phyloP scores from a whole-genome alignment of 1,284 basidiomycete genomes.

The Austroboletus novae-zelandiae region DNA sequence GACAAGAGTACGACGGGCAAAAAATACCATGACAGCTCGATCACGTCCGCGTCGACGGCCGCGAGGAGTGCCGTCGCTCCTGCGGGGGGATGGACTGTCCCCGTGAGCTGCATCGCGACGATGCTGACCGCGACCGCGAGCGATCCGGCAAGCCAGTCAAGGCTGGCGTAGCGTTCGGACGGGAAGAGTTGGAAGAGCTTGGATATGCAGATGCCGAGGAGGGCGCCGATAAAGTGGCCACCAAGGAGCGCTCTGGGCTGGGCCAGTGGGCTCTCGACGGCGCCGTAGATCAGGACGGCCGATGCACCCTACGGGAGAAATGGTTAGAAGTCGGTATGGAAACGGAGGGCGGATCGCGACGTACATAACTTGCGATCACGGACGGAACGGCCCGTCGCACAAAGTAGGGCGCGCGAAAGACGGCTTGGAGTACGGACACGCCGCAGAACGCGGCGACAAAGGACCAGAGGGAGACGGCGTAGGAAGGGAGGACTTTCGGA shows the following conservation, averaged over 20 bases:
- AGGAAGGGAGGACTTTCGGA: constrained; percentile 5
- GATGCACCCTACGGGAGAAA: constrained; percentile 47
- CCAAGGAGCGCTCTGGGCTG: constrained; percentile 60
- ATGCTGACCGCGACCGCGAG: constrained; percentile 50
- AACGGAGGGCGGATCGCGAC: not conserved
- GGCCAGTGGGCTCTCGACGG: constrained; percentile 56
- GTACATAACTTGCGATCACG: constrained; percentile 24
- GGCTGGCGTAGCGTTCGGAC: constrained; percentile 43
- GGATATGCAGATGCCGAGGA: constrained; percentile 49
- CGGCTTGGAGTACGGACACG: constrained; percentile 53
- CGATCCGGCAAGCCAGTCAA: constrained; percentile 56
- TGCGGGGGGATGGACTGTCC: constrained; percentile 61
- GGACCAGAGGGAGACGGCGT: constrained; percentile 29
- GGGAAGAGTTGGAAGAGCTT: constrained; percentile 49
- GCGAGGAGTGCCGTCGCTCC: constrained; percentile 50
- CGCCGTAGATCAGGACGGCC: constrained; percentile 58
- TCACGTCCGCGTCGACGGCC: constrained; percentile 44
- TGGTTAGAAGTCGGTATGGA: not conserved
- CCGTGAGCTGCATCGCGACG: constrained; percentile 48
- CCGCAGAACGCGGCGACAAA: constrained; percentile 56
- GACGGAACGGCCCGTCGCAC: constrained; percentile 45
- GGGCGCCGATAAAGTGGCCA: constrained; percentile 21
- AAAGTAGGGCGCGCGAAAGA: constrained; percentile 53
- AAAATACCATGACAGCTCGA: constrained; percentile 57
- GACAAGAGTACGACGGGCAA: constrained; percentile 58